Base-by-base conservation (phyloP, 768 basidiomycete species). In the Lenzites betulinus region DNA sequence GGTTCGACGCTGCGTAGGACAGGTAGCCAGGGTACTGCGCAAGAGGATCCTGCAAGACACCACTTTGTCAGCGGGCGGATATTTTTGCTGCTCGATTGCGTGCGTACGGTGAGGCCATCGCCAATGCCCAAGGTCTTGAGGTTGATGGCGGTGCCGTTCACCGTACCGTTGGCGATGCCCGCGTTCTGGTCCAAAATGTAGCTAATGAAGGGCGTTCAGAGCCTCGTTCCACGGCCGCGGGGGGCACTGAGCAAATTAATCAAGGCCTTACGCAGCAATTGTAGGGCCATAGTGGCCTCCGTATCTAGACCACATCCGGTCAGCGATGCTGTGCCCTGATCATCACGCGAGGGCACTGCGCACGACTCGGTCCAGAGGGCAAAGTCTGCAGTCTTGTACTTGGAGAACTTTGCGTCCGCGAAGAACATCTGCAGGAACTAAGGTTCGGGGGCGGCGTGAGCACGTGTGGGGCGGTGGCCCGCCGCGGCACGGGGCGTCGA, bases 321-420 rank as follows among this genome's bases (percentile, higher is more conserved):
- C 41, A 56, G 51, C 20, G 51, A 58, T 46, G 61, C 51, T 62
- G 55, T 58, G 55, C 55, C 22, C 12, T 58, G 55, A 58, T 58
- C 20, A 62, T 57, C 55, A 58, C 39, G 28, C 28, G 3, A 33
- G 25, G 43, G n/a, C 60, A 28, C 28, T 43, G 51, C 65, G n/a
- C 61, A 74, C 76, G 84, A 86, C 69, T 87, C 85, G 0, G 85
- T 85, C 86, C 86, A 88, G 51, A 87, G 73, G 0, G 81, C 85
- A 58, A 87, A 76, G 2, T 79, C 76, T 54, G 75, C 77, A 11
- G 64, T 64, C 33, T 76, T 69, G 49, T 79, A 81, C 53, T 80
- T 78, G 52, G 79, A 66, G 65, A 87, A 88, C 60, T 79, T 78
- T 7, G 77, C 64, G 64, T 88, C 85, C 0, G 74, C 70, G 46